These are phyloP conservation scores for Chalciporus sp. DNA, from an alignment of 1,284 basidiomycete species.

Conservation along the genomic window DNA sequence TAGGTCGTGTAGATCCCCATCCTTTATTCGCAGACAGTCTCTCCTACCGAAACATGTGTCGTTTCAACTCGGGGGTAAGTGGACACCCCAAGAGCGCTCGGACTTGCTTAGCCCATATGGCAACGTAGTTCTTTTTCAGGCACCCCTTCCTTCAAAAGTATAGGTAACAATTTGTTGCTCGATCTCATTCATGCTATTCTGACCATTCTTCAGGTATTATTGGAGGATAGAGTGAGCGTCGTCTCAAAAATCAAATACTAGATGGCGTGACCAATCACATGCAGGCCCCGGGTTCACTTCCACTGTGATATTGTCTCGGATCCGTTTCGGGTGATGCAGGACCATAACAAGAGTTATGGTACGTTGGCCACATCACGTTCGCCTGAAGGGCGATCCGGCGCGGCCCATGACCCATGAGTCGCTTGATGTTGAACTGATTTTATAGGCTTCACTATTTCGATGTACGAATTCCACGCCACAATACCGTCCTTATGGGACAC, in stretches of 20 bases:
- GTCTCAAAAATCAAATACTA: slow-evolving; percentile 7
- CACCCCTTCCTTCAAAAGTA: slow-evolving; percentile 73
- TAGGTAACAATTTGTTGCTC: slow-evolving; percentile 43
- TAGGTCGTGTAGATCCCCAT: background rate
- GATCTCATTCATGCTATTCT: background rate
- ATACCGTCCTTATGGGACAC: slow-evolving; percentile 77
- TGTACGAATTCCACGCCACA: slow-evolving; percentile 79
- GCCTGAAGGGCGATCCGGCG: background rate
- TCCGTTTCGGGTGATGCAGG: slow-evolving; percentile 79
- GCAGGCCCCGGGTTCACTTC: slow-evolving; percentile 69
- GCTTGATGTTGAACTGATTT: background rate
- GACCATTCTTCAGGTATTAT: slow-evolving; percentile 60
- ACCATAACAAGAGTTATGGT: slow-evolving; percentile 77
- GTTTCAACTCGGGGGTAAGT: slow-evolving; percentile 82
- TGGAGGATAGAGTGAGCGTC: slow-evolving; percentile 68
- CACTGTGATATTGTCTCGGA: slow-evolving; percentile 80
- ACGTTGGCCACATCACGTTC: slow-evolving; percentile 12
- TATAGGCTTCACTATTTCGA: slow-evolving; percentile 74
- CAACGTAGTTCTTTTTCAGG: slow-evolving; percentile 71
- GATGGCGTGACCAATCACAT: slow-evolving; percentile 2
- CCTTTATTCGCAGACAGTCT: slow-evolving; percentile 44
- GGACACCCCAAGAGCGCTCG: background rate
- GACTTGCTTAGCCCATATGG: background rate
- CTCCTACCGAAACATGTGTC: slow-evolving; percentile 75
- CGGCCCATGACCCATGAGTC: background rate